Base-by-base conservation (phyloP, 2,329 filamentous ascomycete species). In the Aaosphaeria arxii region DNA sequence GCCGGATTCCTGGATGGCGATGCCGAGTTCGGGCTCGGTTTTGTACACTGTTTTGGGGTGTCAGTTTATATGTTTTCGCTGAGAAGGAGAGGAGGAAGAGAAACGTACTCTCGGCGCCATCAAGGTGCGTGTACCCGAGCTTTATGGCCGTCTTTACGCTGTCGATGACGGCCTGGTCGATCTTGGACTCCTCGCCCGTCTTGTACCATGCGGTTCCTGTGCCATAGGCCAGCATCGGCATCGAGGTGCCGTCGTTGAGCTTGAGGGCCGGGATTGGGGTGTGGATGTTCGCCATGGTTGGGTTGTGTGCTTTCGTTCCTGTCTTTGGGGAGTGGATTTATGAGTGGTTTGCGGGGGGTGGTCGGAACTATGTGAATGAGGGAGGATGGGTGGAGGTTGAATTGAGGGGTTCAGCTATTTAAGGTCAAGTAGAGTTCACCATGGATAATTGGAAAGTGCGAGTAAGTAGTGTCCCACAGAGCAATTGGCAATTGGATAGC, bases 151-250 rank as follows among this genome's bases (percentile, higher is more conserved):
- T 77, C 48, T 86, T 80, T 40, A 79, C 73, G 1, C 72, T 69
- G 44, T 84, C 80, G 11, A 85, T 74, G 43, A 78, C 72, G 5
- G 77, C 74, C 47, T 83, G 71, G 55, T 89, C 83, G 39, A 85
- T 71, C 42, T 77, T 71, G 42, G 67, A 64, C 50, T 77, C 74
- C 6, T 76, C 70, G 2, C 72, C 70, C 4, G 64, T 64, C 56
- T 80, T 80, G 64, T 81, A 88, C 70, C 76, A 84, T 28, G 86
- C 85, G 0, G 87, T 89, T 39, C 88, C 87, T 4, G 88, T 80
- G 28, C 88, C 88, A 59, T 88, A 91, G 38, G 77, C 84, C 13
- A 91, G 73, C 76, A 87, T 78, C 7, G 88, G 88, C 45, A 91
- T 88, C 49, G 82, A 79, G 51, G 82, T 81, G 52, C 86, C 87